phyloP scores from a whole-genome alignment of 768 basidiomycete genomes.

The Dioszegia aurantiaca region DNA sequence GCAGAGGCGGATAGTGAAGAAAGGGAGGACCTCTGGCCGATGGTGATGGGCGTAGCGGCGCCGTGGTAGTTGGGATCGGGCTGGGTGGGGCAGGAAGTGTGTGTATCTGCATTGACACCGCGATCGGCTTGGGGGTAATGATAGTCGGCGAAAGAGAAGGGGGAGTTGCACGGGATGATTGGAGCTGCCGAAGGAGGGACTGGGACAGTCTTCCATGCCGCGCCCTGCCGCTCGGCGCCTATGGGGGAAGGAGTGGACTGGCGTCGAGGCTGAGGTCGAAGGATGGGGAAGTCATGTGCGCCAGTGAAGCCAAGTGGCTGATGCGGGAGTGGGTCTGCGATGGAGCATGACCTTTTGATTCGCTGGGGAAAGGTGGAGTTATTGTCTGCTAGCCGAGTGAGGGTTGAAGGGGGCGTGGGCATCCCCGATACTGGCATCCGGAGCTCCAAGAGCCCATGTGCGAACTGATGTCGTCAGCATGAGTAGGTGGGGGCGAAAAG shows the following conservation, averaged over 20 bases:
- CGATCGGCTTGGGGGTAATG: neutral
- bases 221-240: neutral
- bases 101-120: too few relatives aligned
- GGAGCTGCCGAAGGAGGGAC: neutral
- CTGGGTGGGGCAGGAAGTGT: neutral
- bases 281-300: neutral
- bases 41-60: neutral
- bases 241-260: constrained; percentile 4
- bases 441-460: constrained; percentile 31
- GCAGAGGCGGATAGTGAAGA: constrained; percentile 11
- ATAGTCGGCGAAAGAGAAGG: neutral
- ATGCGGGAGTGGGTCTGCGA: neutral
- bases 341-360: neutral
- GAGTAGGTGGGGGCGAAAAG: neutral
- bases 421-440: constrained; percentile 11
- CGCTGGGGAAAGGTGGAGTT: neutral
- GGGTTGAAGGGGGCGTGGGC: constrained; percentile 5
- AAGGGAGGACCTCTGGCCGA: neutral
- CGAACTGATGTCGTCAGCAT: constrained; percentile 17
- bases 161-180: neutral
- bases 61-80: neutral
- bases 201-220: constrained; percentile 7
- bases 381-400: neutral
- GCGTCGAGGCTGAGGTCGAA: neutral
- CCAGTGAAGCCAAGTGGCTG: constrained; percentile 4